Percentiles rank a stretch among this genome's conserved stretches.
phyloP scores from a whole-genome alignment of 148 eudicot genomes.

The Mesembryanthemum crystallinum region DNA sequence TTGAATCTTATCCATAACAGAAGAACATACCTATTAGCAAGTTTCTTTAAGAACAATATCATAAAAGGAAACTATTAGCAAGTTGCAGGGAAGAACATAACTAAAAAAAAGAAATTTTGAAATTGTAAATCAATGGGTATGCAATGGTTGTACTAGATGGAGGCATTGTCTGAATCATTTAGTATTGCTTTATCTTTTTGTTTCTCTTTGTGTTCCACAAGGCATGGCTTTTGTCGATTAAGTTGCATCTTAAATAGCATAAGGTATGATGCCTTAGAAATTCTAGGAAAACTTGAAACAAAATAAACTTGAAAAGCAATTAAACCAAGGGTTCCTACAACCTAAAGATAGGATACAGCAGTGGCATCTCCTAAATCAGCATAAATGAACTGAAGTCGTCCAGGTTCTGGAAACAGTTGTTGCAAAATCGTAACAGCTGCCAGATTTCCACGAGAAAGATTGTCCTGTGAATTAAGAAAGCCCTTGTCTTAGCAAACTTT shows the following conservation, averaged over 20 bases:
- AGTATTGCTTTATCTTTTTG: not conserved
- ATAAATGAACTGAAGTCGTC: conserved; percentile 78
- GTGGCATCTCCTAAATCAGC: conserved; percentile 83
- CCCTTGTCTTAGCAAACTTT: conserved; percentile 5
- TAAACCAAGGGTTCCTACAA: not conserved
- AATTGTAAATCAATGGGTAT: too few species aligned
- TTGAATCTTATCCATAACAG: not conserved
- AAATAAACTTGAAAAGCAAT: not conserved
- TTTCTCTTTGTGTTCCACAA: not conserved
- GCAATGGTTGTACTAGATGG: not conserved
- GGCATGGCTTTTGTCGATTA: not conserved
- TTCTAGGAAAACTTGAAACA: not conserved
- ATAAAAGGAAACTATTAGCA: not conserved
- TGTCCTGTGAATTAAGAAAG: conserved; percentile 48
- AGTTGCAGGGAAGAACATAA: not conserved
- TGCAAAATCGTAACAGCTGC: conserved; percentile 80
- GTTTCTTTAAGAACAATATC: not conserved
- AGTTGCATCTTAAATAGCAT: not conserved
- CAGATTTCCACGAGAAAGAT: conserved; percentile 87
- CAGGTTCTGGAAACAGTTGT: conserved; percentile 75
- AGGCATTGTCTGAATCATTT: not conserved
- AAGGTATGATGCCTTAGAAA: not conserved
- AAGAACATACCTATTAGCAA: too few species aligned
- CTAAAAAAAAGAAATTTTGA: too few species aligned
- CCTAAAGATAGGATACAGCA: conserved; percentile 53